Evolutionary conservation across 2,329 filamentous ascomycete genomes (phyloP).

Genomic region (Esteya vermicola): DNA sequence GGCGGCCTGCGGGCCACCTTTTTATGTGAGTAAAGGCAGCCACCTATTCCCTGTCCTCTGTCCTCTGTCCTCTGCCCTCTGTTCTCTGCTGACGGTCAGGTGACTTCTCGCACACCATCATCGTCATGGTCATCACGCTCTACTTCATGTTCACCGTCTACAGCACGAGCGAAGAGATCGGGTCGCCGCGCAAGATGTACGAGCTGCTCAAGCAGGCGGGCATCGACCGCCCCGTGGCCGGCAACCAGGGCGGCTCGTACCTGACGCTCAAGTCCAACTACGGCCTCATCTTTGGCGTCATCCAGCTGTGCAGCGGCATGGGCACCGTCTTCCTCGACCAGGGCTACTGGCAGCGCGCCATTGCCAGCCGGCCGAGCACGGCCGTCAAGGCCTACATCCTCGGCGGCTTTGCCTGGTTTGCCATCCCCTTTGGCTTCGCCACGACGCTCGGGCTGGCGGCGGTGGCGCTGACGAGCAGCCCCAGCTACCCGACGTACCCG

Average conservation of each 20-base stretch:
- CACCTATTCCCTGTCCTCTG: too few species aligned
- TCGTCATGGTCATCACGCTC: slow-evolving; percentile 23
- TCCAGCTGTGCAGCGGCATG: slow-evolving; percentile 22
- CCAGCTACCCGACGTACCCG: too few species aligned
- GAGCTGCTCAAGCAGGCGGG: slow-evolving; percentile 21
- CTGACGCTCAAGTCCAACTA: slow-evolving; percentile 21
- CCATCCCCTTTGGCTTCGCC: background rate
- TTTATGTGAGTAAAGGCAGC: too few species aligned
- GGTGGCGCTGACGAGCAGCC: background rate
- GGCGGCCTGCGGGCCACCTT: slow-evolving; percentile 25
- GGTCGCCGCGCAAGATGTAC: slow-evolving; percentile 19
- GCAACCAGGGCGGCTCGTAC: slow-evolving; percentile 21
- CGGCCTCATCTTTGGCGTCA: slow-evolving; percentile 22
- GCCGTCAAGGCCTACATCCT: slow-evolving; percentile 25
- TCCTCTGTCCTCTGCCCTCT: too few species aligned
- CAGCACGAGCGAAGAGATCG: slow-evolving; percentile 15
- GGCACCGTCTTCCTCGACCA: slow-evolving; percentile 24
- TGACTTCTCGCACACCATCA: slow-evolving; percentile 26
- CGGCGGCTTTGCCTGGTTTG: slow-evolving; percentile 17
- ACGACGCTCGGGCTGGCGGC: background rate
- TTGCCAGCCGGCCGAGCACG: slow-evolving; percentile 24
- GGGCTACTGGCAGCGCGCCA: slow-evolving; percentile 29
- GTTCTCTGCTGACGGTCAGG: too few species aligned
- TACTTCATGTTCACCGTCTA: slow-evolving; percentile 21
- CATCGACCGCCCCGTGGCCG: slow-evolving; percentile 16